Percentiles rank a stretch among this genome's conserved stretches.
phyloP scores from a whole-genome alignment of 2,329 filamentous ascomycete species.

The Monosporascus sp. region DNA sequence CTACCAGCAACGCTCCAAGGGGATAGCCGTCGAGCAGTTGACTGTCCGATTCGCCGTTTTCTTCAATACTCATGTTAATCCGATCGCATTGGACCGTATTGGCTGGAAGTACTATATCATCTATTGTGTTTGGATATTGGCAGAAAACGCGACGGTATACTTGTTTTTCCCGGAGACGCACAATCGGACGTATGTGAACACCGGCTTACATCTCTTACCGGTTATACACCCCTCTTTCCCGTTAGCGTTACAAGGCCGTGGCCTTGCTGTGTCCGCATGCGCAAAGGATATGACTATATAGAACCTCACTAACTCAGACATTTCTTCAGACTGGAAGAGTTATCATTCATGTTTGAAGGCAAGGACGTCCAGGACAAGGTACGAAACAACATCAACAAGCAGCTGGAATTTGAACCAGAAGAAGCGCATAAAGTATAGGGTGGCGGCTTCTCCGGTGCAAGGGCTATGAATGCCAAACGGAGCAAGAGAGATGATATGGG shows the following conservation, averaged over 20 bases:
- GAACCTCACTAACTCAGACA: neutral
- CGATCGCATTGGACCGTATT: slow-evolving; percentile 35
- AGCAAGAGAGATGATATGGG: no score
- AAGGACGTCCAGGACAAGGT: slow-evolving; percentile 21
- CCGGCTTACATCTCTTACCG: no score
- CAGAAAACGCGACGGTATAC: slow-evolving; percentile 30
- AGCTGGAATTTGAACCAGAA: slow-evolving; percentile 18
- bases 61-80: slow-evolving; percentile 44
- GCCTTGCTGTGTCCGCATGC: neutral
- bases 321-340: slow-evolving; percentile 22
- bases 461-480: neutral
- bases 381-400: slow-evolving; percentile 24
- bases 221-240: neutral
- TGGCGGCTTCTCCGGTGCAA: neutral
- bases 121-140: slow-evolving; percentile 29
- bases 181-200: slow-evolving; percentile 16
- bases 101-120: slow-evolving; percentile 35
- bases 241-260: no score
- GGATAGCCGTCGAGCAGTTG: slow-evolving; percentile 33
- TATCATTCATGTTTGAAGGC: slow-evolving; percentile 31
- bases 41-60: slow-evolving; percentile 34
- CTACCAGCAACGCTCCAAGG: slow-evolving; percentile 31
- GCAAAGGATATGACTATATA: neutral
- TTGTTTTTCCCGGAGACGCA: slow-evolving; percentile 30
- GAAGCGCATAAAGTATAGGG: neutral